Percentiles rank a stretch among this genome's conserved stretches.
phyloP scores from a whole-genome alignment of 139 green algal species.

The Chlamydomonas schloesseri region DNA sequence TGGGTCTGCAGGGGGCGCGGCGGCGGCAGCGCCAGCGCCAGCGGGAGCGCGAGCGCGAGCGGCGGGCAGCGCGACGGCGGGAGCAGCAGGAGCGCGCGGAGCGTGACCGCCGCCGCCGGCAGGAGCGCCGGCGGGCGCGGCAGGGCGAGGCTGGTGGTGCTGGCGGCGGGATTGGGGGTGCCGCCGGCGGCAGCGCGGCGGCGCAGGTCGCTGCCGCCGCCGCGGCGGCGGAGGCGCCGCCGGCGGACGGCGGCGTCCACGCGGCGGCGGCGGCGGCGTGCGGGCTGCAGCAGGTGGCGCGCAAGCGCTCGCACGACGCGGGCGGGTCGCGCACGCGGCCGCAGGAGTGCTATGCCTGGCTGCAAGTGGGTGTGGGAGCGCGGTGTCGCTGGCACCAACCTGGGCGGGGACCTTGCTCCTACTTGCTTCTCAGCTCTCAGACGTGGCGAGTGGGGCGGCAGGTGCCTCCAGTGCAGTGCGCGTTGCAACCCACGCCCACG shows the following conservation, averaged over 20 bases:
- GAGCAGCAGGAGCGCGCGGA: not conserved
- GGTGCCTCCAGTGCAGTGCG: too few relatives aligned
- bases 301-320: constrained; percentile 10
- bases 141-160: not conserved
- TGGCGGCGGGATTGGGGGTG: too few relatives aligned
- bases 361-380: not conserved
- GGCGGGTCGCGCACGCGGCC: not conserved
- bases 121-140: not conserved
- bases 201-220: not conserved
- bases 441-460: too few relatives aligned
- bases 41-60: constrained; percentile 22
- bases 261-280: not conserved
- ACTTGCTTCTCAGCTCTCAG: too few relatives aligned
- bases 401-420: too few relatives aligned
- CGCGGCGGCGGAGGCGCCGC: not conserved
- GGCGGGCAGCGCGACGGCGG: not conserved
- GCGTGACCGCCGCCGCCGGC: constrained; percentile 4
- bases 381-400: too few relatives aligned
- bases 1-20: not conserved
- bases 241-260: not conserved
- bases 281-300: not conserved
- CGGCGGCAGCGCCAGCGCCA: constrained; percentile 6
- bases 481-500: too few relatives aligned
- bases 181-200: too few relatives aligned
- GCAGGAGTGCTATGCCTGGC: constrained; percentile 10